phyloP scores from a whole-genome alignment of 2,329 filamentous ascomycete genomes.

The Pezicula rhizophila region DNA sequence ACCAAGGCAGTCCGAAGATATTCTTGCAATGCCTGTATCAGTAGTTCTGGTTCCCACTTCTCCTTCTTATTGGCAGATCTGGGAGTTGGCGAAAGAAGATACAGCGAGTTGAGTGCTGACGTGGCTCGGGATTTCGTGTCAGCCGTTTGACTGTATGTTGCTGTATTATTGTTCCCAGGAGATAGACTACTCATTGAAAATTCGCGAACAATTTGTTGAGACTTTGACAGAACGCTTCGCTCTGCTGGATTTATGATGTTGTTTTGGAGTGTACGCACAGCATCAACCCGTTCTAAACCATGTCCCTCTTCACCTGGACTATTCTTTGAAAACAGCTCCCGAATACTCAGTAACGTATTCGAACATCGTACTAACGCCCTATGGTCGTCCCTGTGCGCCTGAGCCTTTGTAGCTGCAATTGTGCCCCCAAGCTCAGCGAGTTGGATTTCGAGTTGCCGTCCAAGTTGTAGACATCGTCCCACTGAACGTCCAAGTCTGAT shows the following conservation, averaged over 20 bases:
- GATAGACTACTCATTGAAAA: constrained; percentile 66
- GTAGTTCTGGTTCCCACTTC: constrained; percentile 52
- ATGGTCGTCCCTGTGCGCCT: constrained; percentile 55
- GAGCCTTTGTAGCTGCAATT: constrained; percentile 28
- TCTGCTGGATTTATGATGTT: constrained; percentile 68
- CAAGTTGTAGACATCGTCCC: constrained; percentile 71
- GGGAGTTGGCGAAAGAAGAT: constrained; percentile 68
- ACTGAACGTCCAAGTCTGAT: constrained; percentile 72
- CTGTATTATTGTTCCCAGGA: constrained; percentile 34
- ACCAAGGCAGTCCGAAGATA: constrained; percentile 80
- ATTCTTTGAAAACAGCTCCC: constrained; percentile 65
- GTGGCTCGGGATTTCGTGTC: constrained; percentile 69
- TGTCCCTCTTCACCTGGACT: constrained; percentile 68
- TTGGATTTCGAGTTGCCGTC: constrained; percentile 82
- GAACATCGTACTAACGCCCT: constrained; percentile 75
- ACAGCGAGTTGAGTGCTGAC: constrained; percentile 71
- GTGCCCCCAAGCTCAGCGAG: constrained; percentile 56
- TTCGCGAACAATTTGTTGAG: constrained; percentile 75
- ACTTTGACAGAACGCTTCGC: constrained; percentile 62
- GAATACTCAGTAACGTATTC: constrained; percentile 69
- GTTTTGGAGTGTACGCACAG: constrained; percentile 64
- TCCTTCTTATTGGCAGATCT: constrained; percentile 43
- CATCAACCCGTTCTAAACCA: constrained; percentile 67
- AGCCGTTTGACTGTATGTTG: constrained; percentile 61
- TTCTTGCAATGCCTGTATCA: constrained; percentile 71